phyloP scores from a whole-genome alignment of 2,329 filamentous ascomycete genomes.

The Boeremia lycopersici region DNA sequence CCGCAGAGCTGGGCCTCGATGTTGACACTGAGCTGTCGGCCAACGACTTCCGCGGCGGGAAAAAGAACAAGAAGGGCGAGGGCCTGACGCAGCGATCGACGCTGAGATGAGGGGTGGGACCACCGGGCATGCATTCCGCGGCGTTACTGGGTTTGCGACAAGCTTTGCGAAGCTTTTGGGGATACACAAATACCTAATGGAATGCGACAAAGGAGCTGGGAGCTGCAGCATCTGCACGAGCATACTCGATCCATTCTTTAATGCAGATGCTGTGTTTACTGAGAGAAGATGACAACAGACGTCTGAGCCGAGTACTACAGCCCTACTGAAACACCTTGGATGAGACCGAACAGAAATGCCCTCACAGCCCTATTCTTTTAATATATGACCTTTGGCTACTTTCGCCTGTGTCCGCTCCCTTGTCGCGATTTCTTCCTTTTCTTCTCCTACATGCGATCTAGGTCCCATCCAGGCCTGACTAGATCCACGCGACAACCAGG shows the following conservation, averaged over 20 bases:
- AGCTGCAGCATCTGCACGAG: slow-evolving; percentile 10
- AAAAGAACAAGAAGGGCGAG: slow-evolving; percentile 55
- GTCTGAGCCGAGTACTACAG: neutral
- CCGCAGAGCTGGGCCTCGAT: slow-evolving; percentile 49
- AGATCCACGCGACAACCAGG: slow-evolving; percentile 23
- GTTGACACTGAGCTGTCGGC: slow-evolving; percentile 37
- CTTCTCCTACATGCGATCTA: slow-evolving; percentile 7
- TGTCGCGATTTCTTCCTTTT: neutral
- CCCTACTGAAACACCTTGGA: neutral
- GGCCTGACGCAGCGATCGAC: slow-evolving; percentile 76
- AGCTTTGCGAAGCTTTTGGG: slow-evolving; percentile 31
- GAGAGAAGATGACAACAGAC: neutral
- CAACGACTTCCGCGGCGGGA: slow-evolving; percentile 43
- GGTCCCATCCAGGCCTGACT: slow-evolving; percentile 1
- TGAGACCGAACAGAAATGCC: neutral
- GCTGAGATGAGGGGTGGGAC: slow-evolving; percentile 6
- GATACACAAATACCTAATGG: slow-evolving; percentile 22
- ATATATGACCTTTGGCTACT: neutral
- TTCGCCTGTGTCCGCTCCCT: slow-evolving; percentile 3
- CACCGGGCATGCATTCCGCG: slow-evolving; percentile 15
- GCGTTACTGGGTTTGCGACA: slow-evolving; percentile 18
- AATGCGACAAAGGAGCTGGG: slow-evolving; percentile 16
- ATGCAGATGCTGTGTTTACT: neutral
- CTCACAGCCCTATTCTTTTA: neutral
- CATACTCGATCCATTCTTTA: slow-evolving; percentile 12